Percentiles rank a stretch among this genome's conserved stretches.
These are phyloP conservation scores for Hyaloperonospora brassicae DNA, from an alignment of 352 stramenopile species.

Conservation along the genomic window DNA sequence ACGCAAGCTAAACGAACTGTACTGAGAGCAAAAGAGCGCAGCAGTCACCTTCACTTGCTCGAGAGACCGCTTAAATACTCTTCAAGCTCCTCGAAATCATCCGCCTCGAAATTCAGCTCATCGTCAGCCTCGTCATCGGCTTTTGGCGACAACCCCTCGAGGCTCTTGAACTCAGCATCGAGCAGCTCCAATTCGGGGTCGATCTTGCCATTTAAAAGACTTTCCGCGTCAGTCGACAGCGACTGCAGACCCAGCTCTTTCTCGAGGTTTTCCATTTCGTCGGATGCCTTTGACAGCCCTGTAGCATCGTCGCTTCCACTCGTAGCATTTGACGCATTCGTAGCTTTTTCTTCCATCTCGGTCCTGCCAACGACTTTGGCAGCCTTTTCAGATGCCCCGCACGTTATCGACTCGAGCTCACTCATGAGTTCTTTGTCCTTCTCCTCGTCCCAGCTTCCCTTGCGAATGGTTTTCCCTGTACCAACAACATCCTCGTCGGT, in stretches of 20 bases:
- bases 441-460: constrained; percentile 76
- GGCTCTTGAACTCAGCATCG: constrained; percentile 67
- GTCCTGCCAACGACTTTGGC: constrained; percentile 19
- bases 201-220: constrained; percentile 42
- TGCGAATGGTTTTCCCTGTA: constrained; percentile 44
- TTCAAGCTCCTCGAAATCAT: constrained; percentile 86
- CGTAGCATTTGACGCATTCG: constrained; percentile 7
- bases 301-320: constrained; percentile 31
- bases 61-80: constrained; percentile 80
- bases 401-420: constrained; percentile 74
- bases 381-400: constrained; percentile 41
- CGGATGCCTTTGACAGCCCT: constrained; percentile 58
- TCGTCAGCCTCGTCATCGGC: constrained; percentile 37
- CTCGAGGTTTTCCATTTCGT: constrained; percentile 78
- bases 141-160: constrained; percentile 47
- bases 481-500: constrained; percentile 47
- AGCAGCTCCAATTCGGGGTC: constrained; percentile 58
- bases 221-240: constrained; percentile 42
- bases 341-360: constrained; percentile 39
- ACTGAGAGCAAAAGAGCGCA: constrained; percentile 3
- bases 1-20: too few relatives aligned
- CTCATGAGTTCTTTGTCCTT: constrained; percentile 84
- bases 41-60: constrained; percentile 26
- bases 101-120: constrained; percentile 78
- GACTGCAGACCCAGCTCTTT: constrained; percentile 70